Base-by-base conservation (phyloP, 2,329 filamentous ascomycete genomes). In the Fusarium veterinarium region DNA sequence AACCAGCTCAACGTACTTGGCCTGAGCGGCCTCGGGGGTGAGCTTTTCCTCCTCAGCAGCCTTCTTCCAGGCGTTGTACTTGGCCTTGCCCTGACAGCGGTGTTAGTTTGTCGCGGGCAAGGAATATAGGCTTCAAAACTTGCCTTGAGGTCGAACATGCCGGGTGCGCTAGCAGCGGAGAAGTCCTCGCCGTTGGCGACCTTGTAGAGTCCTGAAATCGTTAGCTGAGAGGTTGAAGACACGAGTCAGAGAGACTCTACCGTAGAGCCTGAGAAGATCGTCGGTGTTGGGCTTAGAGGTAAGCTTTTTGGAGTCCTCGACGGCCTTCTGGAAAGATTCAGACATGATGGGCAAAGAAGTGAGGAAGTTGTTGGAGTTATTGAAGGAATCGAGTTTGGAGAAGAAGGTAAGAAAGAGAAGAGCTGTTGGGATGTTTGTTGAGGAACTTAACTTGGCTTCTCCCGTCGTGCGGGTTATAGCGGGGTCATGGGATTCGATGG, bases 21-120 rank as follows among this genome's bases (percentile, higher is more conserved):
- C 86, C 88, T 97, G 92, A 25, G 95, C 95, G 73, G 91, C 82
- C 72, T 91, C 87, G 69, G 88, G 79, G 69, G 87, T 89, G 75
- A 90, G 80, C 46, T 65, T n/a, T 56, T 87, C 89, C 67, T 91
- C 87, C 69, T 95, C 89, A 78, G 90, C 88, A 71, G 91, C 78
- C 79, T 91, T 88, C 83, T 94, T 85, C 94, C 94, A 97, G 60
- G 92, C 90, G 77, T 86, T 88, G 85, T 91, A 89, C 88, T 97
- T 97, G 78, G 90, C 90, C 86, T 96, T 97, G 84, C 86, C 90
- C 93, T 94, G 77, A 75, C 57, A 58, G n/a, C 28, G 37, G 11
- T 31, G 57, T 77, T 72, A 77, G 58, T 46, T 45, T 28, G 46
- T 23, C 8, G 31, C 17, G 25, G 8, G 48, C 46, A 17, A 33